Evolutionary conservation across 371 early-diverging fungal species (phyloP), one percentile per base, ranked within the genome.

Genomic region (Mortierella polycephala): DNA sequence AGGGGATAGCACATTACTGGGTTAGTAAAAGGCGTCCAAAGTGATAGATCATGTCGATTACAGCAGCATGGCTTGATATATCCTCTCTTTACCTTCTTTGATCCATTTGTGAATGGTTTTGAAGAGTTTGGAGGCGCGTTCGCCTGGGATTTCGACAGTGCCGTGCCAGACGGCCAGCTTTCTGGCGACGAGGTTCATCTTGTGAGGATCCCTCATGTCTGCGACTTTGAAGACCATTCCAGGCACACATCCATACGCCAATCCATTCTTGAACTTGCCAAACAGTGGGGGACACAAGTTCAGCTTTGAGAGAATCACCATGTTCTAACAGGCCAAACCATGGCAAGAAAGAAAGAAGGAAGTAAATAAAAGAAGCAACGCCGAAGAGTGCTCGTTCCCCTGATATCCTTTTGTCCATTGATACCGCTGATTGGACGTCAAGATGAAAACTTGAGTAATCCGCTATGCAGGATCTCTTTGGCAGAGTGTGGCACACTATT

Each of bases 181-280:
- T 40, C 81, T 82, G n/a, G 98, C 96, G 53, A 96, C 90, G 74
- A 96, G 89, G 10, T 75, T 63, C 14, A 92, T 91, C 69, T 88
- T 91, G 68, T 87, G 86, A 12, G 87, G 85, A 65, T 91, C 86
- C 11, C 87, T 75, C 91, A 98, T 87, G 47, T 95, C 93, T 7
- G 87, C 82, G 10, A 89, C 87, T 60, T 84, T 81, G 20, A 91
- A 86, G 13, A 91, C 90, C 14, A 82, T 81, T 2, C 98, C 98
- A 13, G 91, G 88, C 45, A 95, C 88, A 67, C 86, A 98, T 4
- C 98, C 98, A 82, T 97, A 96, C 40, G 95, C 91, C 23, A 98
- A 75, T 2, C 97, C 97, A 80, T 97, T 96, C 53, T 82, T 79
- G 77, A 97, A 96, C 39, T 93, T 86, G 41, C 93, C 96, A 77